These are phyloP conservation scores for Euryodendron excelsum DNA, from an alignment of 148 eudicot species.

Conservation along the genomic window DNA sequence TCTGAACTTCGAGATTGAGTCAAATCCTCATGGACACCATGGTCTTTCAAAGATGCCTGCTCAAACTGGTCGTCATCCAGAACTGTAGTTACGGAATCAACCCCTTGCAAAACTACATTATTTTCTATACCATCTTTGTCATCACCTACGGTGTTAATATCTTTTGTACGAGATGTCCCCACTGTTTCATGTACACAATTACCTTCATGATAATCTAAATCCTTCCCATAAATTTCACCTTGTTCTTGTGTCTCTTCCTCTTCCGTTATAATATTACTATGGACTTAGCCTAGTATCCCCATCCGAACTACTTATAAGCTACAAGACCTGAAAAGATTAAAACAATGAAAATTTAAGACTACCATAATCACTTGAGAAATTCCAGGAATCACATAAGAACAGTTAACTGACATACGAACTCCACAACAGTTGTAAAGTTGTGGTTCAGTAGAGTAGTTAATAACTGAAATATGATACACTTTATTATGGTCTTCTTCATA, in stretches of 20 bases:
- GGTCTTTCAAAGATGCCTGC: constrained; percentile 63
- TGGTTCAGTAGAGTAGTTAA: neutral
- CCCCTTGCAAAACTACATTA: constrained; percentile 23
- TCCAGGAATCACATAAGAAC: neutral
- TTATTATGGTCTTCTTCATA: neutral
- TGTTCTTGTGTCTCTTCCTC: constrained; percentile 51
- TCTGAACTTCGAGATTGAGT: constrained; percentile 30
- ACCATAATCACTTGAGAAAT: neutral
- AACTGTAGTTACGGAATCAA: constrained; percentile 25
- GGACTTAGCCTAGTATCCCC: constrained; percentile 25
- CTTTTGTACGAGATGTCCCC: constrained; percentile 32
- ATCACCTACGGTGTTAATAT: constrained; percentile 13
- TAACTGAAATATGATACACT: too few species aligned
- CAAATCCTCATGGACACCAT: constrained; percentile 25
- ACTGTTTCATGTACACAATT: constrained; percentile 23
- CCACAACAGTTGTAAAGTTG: neutral
- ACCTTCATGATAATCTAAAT: constrained; percentile 29
- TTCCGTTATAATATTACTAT: constrained; percentile 43
- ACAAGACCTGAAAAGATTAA: constrained; percentile 29
- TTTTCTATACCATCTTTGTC: constrained; percentile 21
- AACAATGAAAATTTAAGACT: neutral
- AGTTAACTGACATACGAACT: neutral
- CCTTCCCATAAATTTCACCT: constrained; percentile 33
- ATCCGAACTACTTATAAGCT: constrained; percentile 12
- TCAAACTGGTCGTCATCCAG: constrained; percentile 70